Evolutionary conservation across 2,329 filamentous ascomycete genomes (phyloP).

Genomic region (Parastagonospora nodorum): DNA sequence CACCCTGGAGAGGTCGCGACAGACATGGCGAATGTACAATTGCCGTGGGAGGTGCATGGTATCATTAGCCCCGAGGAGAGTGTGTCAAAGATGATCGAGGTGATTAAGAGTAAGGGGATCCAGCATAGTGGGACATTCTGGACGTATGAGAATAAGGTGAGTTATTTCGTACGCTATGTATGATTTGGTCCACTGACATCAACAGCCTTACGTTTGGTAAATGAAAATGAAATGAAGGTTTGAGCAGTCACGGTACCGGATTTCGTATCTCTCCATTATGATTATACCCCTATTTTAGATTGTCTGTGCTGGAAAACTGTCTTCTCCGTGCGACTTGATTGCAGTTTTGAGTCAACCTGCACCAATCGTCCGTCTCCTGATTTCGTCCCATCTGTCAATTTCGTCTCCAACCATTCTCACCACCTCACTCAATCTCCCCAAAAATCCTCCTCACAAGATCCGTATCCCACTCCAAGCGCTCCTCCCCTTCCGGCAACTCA

Average conservation of each 20-base stretch:
- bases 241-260: slow-evolving; percentile 1
- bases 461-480: slow-evolving; percentile 31
- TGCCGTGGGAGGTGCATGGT: slow-evolving; percentile 59
- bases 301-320: slow-evolving; percentile 3
- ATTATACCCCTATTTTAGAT: slow-evolving; percentile 23
- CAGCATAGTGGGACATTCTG: slow-evolving; percentile 61
- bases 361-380: no score
- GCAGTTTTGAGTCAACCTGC: neutral
- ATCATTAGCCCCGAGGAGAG: slow-evolving; percentile 58
- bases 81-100: slow-evolving; percentile 56
- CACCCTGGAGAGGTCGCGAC: slow-evolving; percentile 64
- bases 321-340: neutral
- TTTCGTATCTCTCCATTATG: slow-evolving; percentile 5
- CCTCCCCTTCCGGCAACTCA: slow-evolving; percentile 12
- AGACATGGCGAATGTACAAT: slow-evolving; percentile 60
- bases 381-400: neutral
- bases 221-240: slow-evolving; percentile 1
- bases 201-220: slow-evolving; percentile 38
- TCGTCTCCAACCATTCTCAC: neutral
- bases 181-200: slow-evolving; percentile 6
- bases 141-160: slow-evolving; percentile 60
- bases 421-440: slow-evolving; percentile 22
- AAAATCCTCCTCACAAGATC: slow-evolving; percentile 27
- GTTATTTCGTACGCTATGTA: slow-evolving; percentile 10
- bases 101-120: slow-evolving; percentile 56